Conservation (phyloP, 148 eudicot species). For the Pouteria glomerata region DNA sequence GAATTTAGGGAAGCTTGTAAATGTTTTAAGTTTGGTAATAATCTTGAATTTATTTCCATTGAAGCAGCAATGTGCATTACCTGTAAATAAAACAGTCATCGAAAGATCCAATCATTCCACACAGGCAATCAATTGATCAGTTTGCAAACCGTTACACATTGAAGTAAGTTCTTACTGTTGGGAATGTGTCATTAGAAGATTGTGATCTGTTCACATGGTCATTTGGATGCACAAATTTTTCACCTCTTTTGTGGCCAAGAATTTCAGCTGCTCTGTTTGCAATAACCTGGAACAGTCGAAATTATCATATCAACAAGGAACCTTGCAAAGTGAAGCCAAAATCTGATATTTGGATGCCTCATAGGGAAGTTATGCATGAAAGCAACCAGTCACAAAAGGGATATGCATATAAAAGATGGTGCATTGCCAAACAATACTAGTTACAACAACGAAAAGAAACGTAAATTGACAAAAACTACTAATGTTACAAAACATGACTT, state of each 20-base stretch:
- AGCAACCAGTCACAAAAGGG: background rate
- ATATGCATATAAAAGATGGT: background rate
- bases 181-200: conserved; percentile 97
- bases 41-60: conserved; percentile 77
- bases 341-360: background rate
- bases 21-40: conserved; percentile 76
- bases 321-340: background rate
- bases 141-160: background rate
- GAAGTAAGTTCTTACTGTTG: conserved; percentile 56
- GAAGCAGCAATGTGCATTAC: conserved; percentile 99
- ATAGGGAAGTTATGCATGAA: background rate
- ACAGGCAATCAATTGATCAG: background rate
- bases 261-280: conserved; percentile 99
- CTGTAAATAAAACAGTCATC: conserved; percentile 31
- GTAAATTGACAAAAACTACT: background rate
- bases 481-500: background rate
- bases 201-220: conserved; percentile 99
- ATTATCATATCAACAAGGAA: background rate
- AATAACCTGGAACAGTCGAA: conserved; percentile 84
- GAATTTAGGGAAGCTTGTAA: conserved; percentile 73
- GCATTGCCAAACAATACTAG: background rate
- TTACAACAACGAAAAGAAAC: background rate
- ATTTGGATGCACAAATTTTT: conserved; percentile 93
- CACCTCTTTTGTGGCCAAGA: conserved; percentile 92
- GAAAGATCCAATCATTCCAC: background rate